Conservation (phyloP, 148 eudicot genomes). For the Suaeda aralocaspica region DNA sequence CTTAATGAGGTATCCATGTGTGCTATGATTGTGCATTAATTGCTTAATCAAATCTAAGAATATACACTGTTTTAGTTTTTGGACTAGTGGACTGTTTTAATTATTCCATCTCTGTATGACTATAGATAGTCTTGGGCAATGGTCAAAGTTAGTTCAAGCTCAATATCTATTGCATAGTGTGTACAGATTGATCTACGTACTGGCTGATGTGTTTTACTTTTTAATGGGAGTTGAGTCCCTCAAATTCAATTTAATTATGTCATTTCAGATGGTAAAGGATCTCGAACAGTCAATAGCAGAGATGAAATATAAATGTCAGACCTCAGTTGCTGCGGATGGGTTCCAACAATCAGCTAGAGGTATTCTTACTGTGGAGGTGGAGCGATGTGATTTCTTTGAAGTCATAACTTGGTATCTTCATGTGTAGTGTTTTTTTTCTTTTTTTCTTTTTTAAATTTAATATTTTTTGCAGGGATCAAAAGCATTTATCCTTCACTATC, state of each 20-base stretch:
- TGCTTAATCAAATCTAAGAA: neutral
- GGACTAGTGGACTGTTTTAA: neutral
- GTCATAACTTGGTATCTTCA: constrained; percentile 2
- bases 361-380: neutral
- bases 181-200: neutral
- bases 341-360: constrained; percentile 25
- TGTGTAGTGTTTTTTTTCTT: too few relatives aligned
- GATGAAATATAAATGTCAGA: constrained; percentile 25
- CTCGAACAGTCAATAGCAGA: constrained; percentile 39
- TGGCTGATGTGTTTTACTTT: neutral
- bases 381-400: neutral
- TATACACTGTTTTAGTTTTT: neutral
- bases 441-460: neutral
- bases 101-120: neutral
- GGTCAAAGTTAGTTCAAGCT: neutral
- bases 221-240: neutral
- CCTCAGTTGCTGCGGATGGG: constrained; percentile 21
- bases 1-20: constrained; percentile 42
- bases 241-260: constrained; percentile 12
- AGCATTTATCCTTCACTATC: constrained; percentile 25
- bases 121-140: neutral
- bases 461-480: constrained; percentile 37
- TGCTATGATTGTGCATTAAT: neutral
- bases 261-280: constrained; percentile 42
- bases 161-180: neutral